Evolutionary conservation across 371 early-diverging fungal genomes (phyloP).

Genomic region (Coemansia sp.): DNA sequence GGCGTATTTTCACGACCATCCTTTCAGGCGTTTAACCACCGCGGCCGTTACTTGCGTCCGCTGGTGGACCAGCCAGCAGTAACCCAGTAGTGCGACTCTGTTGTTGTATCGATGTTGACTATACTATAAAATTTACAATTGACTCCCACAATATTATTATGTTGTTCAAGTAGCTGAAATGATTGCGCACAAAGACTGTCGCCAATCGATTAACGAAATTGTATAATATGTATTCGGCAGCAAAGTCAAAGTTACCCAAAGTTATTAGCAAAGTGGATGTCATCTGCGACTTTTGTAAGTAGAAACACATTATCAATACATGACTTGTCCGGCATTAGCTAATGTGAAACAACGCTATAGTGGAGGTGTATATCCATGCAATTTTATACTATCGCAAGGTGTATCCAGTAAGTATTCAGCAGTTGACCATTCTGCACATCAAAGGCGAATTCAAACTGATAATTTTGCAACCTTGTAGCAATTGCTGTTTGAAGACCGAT

Average conservation of each 20-base stretch:
- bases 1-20: constrained; percentile 48
- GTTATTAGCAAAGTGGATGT: constrained; percentile 30
- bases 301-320: neutral
- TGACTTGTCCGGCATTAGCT: neutral
- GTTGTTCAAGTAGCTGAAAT: neutral
- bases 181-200: neutral
- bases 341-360: constrained; percentile 7
- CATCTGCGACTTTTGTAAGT: constrained; percentile 42
- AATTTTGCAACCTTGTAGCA: constrained; percentile 5
- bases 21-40: constrained; percentile 50
- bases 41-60: constrained; percentile 43
- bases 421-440: neutral
- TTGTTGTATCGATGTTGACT: neutral
- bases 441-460: neutral
- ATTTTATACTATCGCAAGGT: constrained; percentile 23
- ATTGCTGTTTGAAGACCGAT: constrained; percentile 32
- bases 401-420: constrained; percentile 34
- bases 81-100: neutral
- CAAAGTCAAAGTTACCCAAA: neutral
- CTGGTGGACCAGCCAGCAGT: constrained; percentile 13
- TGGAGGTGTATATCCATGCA: constrained; percentile 38
- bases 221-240: neutral
- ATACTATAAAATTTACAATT: neutral
- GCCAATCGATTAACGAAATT: neutral
- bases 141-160: neutral